Conservation (phyloP, 345 rosid genomes). For the Syzygium aromaticum region DNA sequence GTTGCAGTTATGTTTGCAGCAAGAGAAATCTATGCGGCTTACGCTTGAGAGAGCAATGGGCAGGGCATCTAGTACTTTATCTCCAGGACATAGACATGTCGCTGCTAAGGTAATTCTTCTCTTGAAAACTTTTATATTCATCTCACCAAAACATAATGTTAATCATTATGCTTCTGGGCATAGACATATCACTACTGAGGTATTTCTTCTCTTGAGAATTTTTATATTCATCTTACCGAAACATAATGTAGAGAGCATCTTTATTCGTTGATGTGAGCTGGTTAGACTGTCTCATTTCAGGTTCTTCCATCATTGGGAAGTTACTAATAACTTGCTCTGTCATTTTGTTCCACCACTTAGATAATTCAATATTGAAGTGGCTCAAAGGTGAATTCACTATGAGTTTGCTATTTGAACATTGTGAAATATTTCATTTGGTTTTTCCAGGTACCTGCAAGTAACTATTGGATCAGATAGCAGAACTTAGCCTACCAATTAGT, state of each 20-base stretch:
- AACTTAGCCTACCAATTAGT: not conserved
- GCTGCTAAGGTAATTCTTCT: slow-evolving; percentile 41
- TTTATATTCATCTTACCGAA: not conserved
- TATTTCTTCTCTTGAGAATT: not conserved
- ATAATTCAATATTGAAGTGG: not conserved
- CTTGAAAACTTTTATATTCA: not conserved
- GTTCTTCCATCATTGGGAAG: not conserved
- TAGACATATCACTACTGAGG: not conserved
- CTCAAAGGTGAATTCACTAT: not conserved
- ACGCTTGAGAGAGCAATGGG: slow-evolving; percentile 89
- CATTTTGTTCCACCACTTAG: not conserved
- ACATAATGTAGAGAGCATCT: not conserved
- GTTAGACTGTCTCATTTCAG: not conserved
- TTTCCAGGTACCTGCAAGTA: not conserved
- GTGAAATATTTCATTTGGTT: not conserved
- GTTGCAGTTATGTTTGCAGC: slow-evolving; percentile 67
- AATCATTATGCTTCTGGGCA: not conserved
- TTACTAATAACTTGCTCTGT: not conserved
- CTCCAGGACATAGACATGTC: slow-evolving; percentile 92
- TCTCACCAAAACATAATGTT: not conserved
- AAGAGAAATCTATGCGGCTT: slow-evolving; percentile 70
- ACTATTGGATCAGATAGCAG: not conserved
- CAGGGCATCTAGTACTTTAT: slow-evolving; percentile 73
- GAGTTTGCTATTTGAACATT: not conserved
- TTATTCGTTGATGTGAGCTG: not conserved